These are phyloP conservation scores for Talaromyces marneffei DNA, from an alignment of 2,329 filamentous ascomycete genomes.

Conservation along the genomic window DNA sequence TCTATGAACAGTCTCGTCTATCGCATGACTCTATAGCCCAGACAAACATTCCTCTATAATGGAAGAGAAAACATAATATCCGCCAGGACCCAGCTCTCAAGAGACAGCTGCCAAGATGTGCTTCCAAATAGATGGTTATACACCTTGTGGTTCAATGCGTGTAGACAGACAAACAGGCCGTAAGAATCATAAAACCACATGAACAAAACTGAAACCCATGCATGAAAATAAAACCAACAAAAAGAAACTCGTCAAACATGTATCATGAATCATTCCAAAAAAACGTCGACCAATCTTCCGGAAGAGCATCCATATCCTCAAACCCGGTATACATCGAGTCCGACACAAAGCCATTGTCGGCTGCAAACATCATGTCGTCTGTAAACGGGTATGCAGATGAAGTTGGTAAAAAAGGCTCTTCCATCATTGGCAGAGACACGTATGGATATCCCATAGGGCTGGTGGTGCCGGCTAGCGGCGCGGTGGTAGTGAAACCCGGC, in stretches of 20 bases:
- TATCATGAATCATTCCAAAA: constrained; percentile 14
- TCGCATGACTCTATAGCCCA: constrained; percentile 13
- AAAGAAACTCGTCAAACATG: neutral
- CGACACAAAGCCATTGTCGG: constrained; percentile 10
- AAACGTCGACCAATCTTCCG: constrained; percentile 46
- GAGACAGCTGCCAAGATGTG: constrained; percentile 7
- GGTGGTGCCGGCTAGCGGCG: neutral
- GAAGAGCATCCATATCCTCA: constrained; percentile 31
- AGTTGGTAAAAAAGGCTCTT: constrained; percentile 8
- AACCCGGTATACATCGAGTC: constrained; percentile 15
- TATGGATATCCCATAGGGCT: constrained; percentile 10
- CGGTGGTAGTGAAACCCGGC: neutral
- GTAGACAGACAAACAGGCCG: constrained; percentile 1
- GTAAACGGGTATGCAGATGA: constrained; percentile 6
- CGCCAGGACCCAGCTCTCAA: constrained; percentile 1
- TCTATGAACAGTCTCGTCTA: constrained; percentile 9
- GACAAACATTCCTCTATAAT: neutral
- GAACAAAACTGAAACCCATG: neutral
- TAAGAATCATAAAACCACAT: neutral
- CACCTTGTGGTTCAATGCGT: constrained; percentile 9
- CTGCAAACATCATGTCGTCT: constrained; percentile 11
- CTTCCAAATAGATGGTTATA: neutral
- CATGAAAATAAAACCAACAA: neutral
- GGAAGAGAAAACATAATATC: neutral
- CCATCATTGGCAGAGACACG: constrained; percentile 13